phyloP scores from a whole-genome alignment of 306 rosid genomes.

The Fagus sylvatica region DNA sequence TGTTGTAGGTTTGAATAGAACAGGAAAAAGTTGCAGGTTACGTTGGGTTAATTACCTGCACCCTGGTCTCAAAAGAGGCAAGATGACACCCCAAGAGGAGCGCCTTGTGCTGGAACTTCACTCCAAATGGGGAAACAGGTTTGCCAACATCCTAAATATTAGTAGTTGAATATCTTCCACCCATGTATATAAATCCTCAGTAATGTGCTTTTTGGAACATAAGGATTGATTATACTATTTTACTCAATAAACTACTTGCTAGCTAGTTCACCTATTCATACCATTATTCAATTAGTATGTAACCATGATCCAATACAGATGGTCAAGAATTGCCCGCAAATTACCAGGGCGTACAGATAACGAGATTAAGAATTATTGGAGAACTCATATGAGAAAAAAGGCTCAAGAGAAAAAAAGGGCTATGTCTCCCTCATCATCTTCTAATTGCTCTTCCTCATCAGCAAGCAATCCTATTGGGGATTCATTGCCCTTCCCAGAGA shows the following conservation, averaged over 20 bases:
- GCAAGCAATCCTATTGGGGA: constrained; percentile 52
- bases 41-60: constrained; percentile 97
- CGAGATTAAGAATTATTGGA: constrained; percentile 96
- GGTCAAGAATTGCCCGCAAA: constrained; percentile 92
- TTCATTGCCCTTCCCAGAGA: constrained; percentile 43
- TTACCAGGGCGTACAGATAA: constrained; percentile 96
- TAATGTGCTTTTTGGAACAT: not conserved
- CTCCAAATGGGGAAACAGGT: constrained; percentile 98
- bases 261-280: not conserved
- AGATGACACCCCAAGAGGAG: constrained; percentile 90
- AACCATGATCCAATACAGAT: constrained; percentile 45
- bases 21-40: constrained; percentile 95
- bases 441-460: constrained; percentile 44
- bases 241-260: not conserved
- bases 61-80: constrained; percentile 92
- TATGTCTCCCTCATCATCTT: constrained; percentile 29
- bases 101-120: constrained; percentile 85
- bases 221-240: not conserved
- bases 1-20: constrained; percentile 89
- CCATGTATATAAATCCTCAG: not conserved
- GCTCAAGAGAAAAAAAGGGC: constrained; percentile 70
- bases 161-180: not conserved
- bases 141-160: constrained; percentile 20
- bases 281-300: not conserved
- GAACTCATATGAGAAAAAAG: constrained; percentile 90